Evolutionary conservation across 2,329 filamentous ascomycete species (phyloP), one percentile per base, ranked within the genome.

Genomic region (Arthrinium phaeospermum): DNA sequence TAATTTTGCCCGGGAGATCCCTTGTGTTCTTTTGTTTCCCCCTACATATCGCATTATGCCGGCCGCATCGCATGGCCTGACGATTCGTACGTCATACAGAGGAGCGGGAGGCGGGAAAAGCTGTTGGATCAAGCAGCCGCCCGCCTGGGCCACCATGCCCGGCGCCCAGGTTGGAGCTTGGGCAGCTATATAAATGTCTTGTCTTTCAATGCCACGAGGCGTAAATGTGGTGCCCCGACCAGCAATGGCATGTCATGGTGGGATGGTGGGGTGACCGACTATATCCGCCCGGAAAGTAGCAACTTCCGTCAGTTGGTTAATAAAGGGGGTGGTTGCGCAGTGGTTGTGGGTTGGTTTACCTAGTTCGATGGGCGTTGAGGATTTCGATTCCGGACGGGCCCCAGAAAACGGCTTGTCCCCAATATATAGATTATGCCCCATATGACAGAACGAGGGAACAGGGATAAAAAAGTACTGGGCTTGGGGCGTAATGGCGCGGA

Each of bases 151-250:
- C 53, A 37, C 19, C 27, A 46, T 30, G 27, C 27, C 27, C 27
- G 27, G 37, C 37, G 37, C 46, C 46, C 8, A 22, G 46, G 46
- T n/a, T 49, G 22, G 46, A 49, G 46, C 46, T 72, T 71, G 64
- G 69, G 72, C 16, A 51, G 70, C 49, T 69, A 72, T 47, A 75
- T 74, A 75, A 76, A 71, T 74, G 72, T 71, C 49, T 61, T 61
- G 53, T 37, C 19, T 10, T 61, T 61, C 53, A 61, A 61, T 61
- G 53, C 53, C 53, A 61, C 53, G 53, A 61, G 53, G 30, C 41
- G 49, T 51, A 14, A 51, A 27, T 51, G 49, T 51, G 49, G 49
- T 51, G n/a, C 46, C 46, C 12, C 12, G n/a, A n/a, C 49, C 49
- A 51, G 49, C 49, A n/a, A n/a, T 64, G 57, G 57, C 57, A 64